A percentile compares a stretch with the other conserved stretches of the same genome.
These are phyloP conservation scores for Aspergillus caelatus DNA, from an alignment of 2,329 filamentous ascomycete species.

Conservation along the genomic window DNA sequence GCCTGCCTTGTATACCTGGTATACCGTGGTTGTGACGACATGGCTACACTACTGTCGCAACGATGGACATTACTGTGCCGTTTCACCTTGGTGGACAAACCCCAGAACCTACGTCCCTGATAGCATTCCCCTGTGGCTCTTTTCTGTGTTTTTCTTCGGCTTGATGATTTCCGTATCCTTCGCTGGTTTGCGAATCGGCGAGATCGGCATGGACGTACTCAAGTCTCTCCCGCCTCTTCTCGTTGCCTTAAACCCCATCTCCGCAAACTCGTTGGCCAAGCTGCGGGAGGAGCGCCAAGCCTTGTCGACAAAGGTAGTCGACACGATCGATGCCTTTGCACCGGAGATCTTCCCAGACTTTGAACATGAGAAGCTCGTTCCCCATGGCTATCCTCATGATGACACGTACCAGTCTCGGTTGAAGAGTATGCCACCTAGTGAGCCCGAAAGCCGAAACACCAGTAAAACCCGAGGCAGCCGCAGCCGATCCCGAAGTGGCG, in stretches of 20 bases:
- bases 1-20: conserved; percentile 78
- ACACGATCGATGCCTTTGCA: conserved; percentile 90
- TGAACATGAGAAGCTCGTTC: conserved; percentile 47
- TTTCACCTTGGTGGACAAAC: conserved; percentile 41
- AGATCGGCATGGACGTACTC: conserved; percentile 96
- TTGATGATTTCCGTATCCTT: conserved; percentile 89
- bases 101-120: conserved; percentile 73
- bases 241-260: conserved; percentile 80
- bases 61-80: not conserved
- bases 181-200: conserved; percentile 88
- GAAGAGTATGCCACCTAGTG: conserved; percentile 27
- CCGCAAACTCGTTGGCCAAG: conserved; percentile 79
- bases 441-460: conserved; percentile 15
- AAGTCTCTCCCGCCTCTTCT: conserved; percentile 90
- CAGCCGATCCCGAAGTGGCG: conserved; percentile 16
- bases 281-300: conserved; percentile 72
- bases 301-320: conserved; percentile 80
- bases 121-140: conserved; percentile 77
- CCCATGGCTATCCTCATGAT: conserved; percentile 8
- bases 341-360: conserved; percentile 97
- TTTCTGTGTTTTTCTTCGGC: conserved; percentile 74
- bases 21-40: conserved; percentile 72
- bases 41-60: conserved; percentile 77
- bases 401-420: conserved; percentile 16
- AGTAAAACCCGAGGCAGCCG: conserved; percentile 20